Evolutionary conservation across 73 alveolate genomes (phyloP).

Genomic region (Paramecium bursaria): DNA sequence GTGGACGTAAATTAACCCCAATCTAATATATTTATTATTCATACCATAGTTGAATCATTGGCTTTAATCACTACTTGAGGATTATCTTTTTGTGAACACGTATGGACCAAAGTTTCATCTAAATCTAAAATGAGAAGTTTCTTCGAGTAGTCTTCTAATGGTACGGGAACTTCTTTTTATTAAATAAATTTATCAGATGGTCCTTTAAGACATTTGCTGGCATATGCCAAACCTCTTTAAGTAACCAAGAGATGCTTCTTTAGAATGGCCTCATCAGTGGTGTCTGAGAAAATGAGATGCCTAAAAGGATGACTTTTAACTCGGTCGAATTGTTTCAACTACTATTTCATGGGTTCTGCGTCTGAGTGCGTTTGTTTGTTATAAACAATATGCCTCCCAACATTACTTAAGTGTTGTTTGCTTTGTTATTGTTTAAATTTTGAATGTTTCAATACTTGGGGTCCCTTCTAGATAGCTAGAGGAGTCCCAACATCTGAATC

Average conservation of each 20-base stretch:
- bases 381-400: background rate
- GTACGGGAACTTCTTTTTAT: constrained; percentile 20
- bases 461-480: background rate
- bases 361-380: constrained; percentile 37
- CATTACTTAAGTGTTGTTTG: background rate
- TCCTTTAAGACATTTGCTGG: constrained; percentile 67
- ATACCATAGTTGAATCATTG: background rate
- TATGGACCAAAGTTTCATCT: constrained; percentile 90
- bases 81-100: constrained; percentile 45
- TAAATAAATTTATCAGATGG: constrained; percentile 63
- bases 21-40: constrained; percentile 54
- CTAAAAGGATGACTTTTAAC: constrained; percentile 62
- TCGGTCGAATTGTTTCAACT: background rate
- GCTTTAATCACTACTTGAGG: constrained; percentile 42
- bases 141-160: constrained; percentile 41
- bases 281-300: constrained; percentile 57
- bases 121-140: constrained; percentile 82
- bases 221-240: constrained; percentile 63
- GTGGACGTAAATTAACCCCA: constrained; percentile 85
- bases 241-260: constrained; percentile 48
- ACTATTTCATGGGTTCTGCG: constrained; percentile 9
- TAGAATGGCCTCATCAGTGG: constrained; percentile 10
- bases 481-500: constrained; percentile 62
- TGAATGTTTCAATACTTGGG: background rate
- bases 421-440: constrained; percentile 28